These are phyloP conservation scores for Phoenix roebelenii DNA, from an alignment of 176 grass and related monocot genomes.

Conservation along the genomic window DNA sequence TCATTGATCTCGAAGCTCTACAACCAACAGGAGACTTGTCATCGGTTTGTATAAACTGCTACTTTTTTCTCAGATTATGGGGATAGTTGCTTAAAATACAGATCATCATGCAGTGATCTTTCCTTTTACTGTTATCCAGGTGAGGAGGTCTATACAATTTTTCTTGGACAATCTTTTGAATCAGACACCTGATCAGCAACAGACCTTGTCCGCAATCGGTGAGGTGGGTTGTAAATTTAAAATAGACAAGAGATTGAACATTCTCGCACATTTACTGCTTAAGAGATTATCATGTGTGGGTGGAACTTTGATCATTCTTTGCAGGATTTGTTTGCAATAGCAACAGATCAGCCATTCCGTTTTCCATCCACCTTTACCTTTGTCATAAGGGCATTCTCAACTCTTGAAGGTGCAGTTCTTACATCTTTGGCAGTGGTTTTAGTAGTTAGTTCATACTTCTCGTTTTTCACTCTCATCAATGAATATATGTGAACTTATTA, in stretches of 20 bases:
- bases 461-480: too few relatives aligned
- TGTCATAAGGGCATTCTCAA: constrained; percentile 84
- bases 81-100: too few relatives aligned
- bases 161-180: constrained; percentile 83
- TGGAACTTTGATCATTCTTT: constrained; percentile 15
- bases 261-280: too few relatives aligned
- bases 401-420: constrained; percentile 74
- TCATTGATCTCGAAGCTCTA: constrained; percentile 89
- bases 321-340: constrained; percentile 95
- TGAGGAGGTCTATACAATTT: constrained; percentile 86
- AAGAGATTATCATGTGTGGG: too few relatives aligned
- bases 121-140: constrained; percentile 29
- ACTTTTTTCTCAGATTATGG: constrained; percentile 3
- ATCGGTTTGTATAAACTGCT: constrained; percentile 46
- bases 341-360: constrained; percentile 91
- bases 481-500: too few relatives aligned
- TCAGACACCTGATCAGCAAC: constrained; percentile 69
- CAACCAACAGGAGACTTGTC: constrained; percentile 90
- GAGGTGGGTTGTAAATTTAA: constrained; percentile 43
- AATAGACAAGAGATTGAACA: not conserved
- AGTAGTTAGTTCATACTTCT: not conserved
- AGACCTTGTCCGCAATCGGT: constrained; percentile 78
- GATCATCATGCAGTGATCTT: too few relatives aligned
- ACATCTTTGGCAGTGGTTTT: not conserved
- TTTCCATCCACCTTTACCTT: constrained; percentile 98